Evolutionary conservation across 331 rosid genomes (phyloP).

Genomic region (Quercus tomentella): DNA sequence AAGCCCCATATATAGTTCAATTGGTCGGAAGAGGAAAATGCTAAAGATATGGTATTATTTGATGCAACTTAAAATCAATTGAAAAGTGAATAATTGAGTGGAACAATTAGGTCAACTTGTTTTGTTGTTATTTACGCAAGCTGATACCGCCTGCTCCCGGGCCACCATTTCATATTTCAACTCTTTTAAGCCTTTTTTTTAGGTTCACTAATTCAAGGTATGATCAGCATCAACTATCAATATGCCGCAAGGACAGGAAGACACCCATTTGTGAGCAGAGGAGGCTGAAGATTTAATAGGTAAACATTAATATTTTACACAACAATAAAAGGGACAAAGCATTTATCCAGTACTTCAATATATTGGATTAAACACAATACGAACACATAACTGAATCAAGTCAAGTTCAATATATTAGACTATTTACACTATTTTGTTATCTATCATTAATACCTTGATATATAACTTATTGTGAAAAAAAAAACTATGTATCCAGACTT

Average conservation of each 20-base stretch:
- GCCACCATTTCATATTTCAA: background rate
- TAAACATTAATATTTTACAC: too few species aligned
- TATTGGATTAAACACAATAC: too few species aligned
- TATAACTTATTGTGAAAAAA: too few species aligned
- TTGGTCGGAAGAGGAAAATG: background rate
- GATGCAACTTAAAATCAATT: background rate
- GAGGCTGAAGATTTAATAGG: too few species aligned
- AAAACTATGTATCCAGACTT: too few species aligned
- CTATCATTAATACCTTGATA: too few species aligned
- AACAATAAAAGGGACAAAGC: too few species aligned
- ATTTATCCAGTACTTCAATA: too few species aligned
- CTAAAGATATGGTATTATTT: background rate
- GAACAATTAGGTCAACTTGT: slow-evolving; percentile 24
- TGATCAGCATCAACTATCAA: too few species aligned
- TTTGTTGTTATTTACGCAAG: slow-evolving; percentile 20
- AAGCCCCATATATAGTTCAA: background rate
- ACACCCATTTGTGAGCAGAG: background rate
- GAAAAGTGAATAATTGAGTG: background rate
- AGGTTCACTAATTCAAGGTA: background rate
- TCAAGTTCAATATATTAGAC: too few species aligned
- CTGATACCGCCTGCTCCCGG: background rate
- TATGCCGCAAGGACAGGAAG: background rate
- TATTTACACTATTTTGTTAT: too few species aligned
- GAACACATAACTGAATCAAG: too few species aligned
- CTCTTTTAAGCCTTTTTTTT: background rate